A percentile compares a stretch with the other conserved stretches of the same genome.
Conservation (phyloP, 2,329 filamentous ascomycete species). For the Phoma herbarum region DNA sequence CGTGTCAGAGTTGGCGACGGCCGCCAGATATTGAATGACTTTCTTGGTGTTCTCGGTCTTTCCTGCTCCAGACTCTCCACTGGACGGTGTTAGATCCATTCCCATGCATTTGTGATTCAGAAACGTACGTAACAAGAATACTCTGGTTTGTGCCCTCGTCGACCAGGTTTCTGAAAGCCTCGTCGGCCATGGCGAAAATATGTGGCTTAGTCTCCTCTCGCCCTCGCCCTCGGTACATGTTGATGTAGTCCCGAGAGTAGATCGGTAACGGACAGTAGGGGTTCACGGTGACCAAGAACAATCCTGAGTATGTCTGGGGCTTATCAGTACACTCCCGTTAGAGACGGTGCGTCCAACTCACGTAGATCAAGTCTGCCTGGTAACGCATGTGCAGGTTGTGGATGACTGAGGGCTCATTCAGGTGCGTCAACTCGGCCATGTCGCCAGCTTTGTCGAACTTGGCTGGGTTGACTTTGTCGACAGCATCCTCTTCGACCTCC, state of each 20-base stretch:
- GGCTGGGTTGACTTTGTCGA: slow-evolving; percentile 98
- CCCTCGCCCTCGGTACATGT: slow-evolving; percentile 93
- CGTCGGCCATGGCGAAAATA: slow-evolving; percentile 97
- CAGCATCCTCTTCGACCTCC: slow-evolving; percentile 82
- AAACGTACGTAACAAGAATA: slow-evolving; percentile 82
- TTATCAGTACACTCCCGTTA: slow-evolving; percentile 6
- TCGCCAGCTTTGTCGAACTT: slow-evolving; percentile 99
- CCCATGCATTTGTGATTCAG: background rate
- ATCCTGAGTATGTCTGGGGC: slow-evolving; percentile 85
- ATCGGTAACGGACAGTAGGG: slow-evolving; percentile 95
- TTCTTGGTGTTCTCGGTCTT: slow-evolving; percentile 99
- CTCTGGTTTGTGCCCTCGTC: slow-evolving; percentile 97
- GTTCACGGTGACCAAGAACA: slow-evolving; percentile 97
- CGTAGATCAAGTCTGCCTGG: slow-evolving; percentile 91
- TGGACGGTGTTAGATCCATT: slow-evolving; percentile 39
- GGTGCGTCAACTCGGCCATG: slow-evolving; percentile 97
- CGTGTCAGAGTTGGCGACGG: slow-evolving; percentile 86
- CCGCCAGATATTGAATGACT: slow-evolving; percentile 97
- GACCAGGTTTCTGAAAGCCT: slow-evolving; percentile 93
- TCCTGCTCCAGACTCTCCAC: slow-evolving; percentile 93
- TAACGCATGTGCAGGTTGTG: slow-evolving; percentile 97
- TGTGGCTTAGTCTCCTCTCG: slow-evolving; percentile 96
- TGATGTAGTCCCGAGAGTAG: slow-evolving; percentile 95
- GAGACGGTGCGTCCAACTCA: slow-evolving; percentile 47
- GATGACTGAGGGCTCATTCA: slow-evolving; percentile 97